phyloP scores from a whole-genome alignment of 2,329 filamentous ascomycete species.

The Acarospora socialis region DNA sequence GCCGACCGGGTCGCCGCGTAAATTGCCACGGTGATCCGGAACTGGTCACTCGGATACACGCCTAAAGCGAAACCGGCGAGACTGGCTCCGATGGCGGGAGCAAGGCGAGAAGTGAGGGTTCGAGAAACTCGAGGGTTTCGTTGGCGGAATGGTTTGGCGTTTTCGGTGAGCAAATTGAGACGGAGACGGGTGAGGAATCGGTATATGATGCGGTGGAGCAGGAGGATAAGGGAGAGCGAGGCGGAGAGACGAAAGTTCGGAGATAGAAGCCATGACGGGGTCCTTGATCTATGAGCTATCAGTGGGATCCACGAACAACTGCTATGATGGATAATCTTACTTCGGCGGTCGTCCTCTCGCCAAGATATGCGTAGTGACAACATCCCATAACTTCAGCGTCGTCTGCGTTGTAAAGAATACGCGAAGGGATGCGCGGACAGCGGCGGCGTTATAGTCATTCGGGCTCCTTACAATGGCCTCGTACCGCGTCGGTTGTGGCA shows the following conservation, averaged over 20 bases:
- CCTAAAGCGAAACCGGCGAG: conserved; percentile 72
- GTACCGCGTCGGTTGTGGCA: conserved; percentile 36
- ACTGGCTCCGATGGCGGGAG: conserved; percentile 81
- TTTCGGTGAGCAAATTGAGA: conserved; percentile 61
- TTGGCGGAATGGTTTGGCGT: conserved; percentile 63
- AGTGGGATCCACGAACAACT: no score
- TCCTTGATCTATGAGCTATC: conserved; percentile 16
- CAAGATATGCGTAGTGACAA: conserved; percentile 23
- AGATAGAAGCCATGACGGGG: conserved; percentile 38
- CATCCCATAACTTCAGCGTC: conserved; percentile 48
- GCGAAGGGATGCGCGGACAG: conserved; percentile 55
- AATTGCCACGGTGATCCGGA: conserved; percentile 69
- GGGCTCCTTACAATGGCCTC: conserved; percentile 35
- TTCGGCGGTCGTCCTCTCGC: conserved; percentile 7
- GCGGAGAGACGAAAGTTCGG: conserved; percentile 63
- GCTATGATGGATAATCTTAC: conserved; percentile 3
- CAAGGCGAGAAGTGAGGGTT: conserved; percentile 66
- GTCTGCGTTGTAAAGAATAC: conserved; percentile 52
- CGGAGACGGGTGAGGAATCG: conserved; percentile 77
- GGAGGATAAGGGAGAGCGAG: conserved; percentile 69
- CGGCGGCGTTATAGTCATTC: conserved; percentile 56
- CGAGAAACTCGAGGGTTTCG: conserved; percentile 66
- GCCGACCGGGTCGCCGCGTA: conserved; percentile 67
- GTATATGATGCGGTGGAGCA: conserved; percentile 78
- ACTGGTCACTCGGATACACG: conserved; percentile 54